Evolutionary conservation across 345 rosid genomes (phyloP).

Genomic region (Rhodamnia rubescens): DNA sequence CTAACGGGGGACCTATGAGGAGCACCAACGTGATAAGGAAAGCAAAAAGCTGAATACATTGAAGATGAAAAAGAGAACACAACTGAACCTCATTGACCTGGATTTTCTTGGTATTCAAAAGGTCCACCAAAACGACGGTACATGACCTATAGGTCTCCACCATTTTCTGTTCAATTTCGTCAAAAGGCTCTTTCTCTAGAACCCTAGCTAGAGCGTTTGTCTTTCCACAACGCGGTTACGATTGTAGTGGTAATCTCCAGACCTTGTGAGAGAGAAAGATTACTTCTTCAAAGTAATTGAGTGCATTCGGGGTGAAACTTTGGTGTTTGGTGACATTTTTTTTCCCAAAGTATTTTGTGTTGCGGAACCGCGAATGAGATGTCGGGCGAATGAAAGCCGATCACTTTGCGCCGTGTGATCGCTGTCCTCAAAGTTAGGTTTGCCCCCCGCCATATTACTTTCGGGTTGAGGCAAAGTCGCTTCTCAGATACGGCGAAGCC

Average conservation of each 20-base stretch:
- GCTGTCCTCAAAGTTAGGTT: not conserved
- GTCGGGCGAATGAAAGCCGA: not conserved
- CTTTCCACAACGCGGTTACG: not conserved
- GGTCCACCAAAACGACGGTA: not conserved
- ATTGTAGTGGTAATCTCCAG: not conserved
- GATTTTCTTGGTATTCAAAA: not conserved
- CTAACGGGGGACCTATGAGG: not conserved
- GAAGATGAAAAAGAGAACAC: not conserved
- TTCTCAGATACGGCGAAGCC: not conserved
- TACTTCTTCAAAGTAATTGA: not conserved
- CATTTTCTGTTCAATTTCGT: not conserved
- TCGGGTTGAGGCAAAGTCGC: not conserved
- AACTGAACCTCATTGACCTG: not conserved
- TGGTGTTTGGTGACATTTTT: not conserved
- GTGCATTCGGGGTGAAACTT: not conserved
- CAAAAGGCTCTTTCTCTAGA: not conserved
- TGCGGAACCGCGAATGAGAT: not conserved
- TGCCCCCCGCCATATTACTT: not conserved
- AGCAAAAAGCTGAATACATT: not conserved
- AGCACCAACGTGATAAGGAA: not conserved
- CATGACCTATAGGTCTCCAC: not conserved
- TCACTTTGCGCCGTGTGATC: not conserved
- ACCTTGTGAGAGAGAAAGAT: not conserved
- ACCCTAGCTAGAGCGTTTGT: not conserved
- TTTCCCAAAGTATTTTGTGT: not conserved